Conservation (phyloP, 2,329 filamentous ascomycete species). For the Stagonosporopsis rhizophila region DNA sequence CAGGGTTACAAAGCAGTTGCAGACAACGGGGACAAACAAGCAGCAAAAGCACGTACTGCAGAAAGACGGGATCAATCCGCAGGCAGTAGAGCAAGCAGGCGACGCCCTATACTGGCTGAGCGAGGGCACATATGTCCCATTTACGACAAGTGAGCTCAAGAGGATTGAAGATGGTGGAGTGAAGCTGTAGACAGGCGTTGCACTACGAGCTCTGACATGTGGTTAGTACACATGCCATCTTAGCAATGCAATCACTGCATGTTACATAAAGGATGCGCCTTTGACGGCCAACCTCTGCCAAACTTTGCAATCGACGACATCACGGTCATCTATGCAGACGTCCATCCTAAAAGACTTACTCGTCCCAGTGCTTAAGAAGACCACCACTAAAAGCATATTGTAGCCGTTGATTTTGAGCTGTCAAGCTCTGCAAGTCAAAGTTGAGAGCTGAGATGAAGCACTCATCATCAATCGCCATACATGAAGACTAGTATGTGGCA, state of each 20-base stretch:
- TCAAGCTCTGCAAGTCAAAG: not conserved
- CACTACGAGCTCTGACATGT: not conserved
- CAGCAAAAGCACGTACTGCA: conserved; percentile 54
- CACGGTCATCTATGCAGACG: no score
- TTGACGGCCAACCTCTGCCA: not conserved
- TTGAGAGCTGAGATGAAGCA: not conserved
- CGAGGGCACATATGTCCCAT: conserved; percentile 37
- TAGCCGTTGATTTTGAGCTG: not conserved
- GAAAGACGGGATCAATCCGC: conserved; percentile 52
- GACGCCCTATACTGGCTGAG: conserved; percentile 54
- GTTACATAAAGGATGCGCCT: not conserved
- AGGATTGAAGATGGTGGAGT: conserved; percentile 35
- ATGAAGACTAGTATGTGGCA: not conserved
- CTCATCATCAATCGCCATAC: not conserved
- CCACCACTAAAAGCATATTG: not conserved
- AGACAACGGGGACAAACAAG: conserved; percentile 57
- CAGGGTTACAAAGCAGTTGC: conserved; percentile 48
- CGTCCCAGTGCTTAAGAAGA: no score
- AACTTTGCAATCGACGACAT: no score
- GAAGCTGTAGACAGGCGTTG: conserved; percentile 31
- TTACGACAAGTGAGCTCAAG: conserved; percentile 35
- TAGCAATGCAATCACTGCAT: not conserved
- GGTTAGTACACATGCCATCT: not conserved
- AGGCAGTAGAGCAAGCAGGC: conserved; percentile 44
- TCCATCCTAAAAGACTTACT: no score